These are phyloP conservation scores for Coemansia sp. DNA, from an alignment of 192 early-diverging fungal genomes.

Conservation along the genomic window DNA sequence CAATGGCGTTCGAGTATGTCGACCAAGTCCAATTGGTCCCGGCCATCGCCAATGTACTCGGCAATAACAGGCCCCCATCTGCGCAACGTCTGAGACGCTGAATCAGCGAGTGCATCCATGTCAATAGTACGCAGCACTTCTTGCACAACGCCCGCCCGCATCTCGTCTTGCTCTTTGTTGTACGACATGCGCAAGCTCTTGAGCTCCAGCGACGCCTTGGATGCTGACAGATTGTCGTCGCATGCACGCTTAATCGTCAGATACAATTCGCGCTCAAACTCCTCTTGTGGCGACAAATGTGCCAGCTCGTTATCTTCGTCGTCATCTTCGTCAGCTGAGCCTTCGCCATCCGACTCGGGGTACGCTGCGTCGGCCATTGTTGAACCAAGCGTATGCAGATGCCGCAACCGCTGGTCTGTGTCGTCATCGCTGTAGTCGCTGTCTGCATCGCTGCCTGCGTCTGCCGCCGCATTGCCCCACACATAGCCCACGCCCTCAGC, in stretches of 20 bases:
- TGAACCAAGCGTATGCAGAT: constrained; percentile 38
- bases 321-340: constrained; percentile 12
- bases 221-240: constrained; percentile 69
- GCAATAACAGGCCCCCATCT: constrained; percentile 72
- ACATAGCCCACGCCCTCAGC: constrained; percentile 62
- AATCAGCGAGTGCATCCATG: constrained; percentile 42
- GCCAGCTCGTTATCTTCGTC: constrained; percentile 44
- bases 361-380: constrained; percentile 17
- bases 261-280: constrained; percentile 67
- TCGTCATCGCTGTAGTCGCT: constrained; percentile 48
- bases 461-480: constrained; percentile 34
- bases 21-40: constrained; percentile 75
- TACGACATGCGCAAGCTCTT: constrained; percentile 85
- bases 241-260: constrained; percentile 83
- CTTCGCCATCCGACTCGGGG: constrained; percentile 23
- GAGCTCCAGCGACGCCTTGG: constrained; percentile 78
- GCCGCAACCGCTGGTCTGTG: constrained; percentile 5
- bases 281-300: constrained; percentile 54
- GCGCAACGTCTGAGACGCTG: constrained; percentile 50
- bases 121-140: constrained; percentile 66
- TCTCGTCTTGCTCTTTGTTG: constrained; percentile 77
- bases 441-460: constrained; percentile 58
- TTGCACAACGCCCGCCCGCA: constrained; percentile 74
- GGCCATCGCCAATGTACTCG: constrained; percentile 63
- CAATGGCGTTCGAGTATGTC: constrained; percentile 59